These are phyloP conservation scores for Pichia sp. DNA, from an alignment of 1,139 yeast species.

Conservation along the genomic window DNA sequence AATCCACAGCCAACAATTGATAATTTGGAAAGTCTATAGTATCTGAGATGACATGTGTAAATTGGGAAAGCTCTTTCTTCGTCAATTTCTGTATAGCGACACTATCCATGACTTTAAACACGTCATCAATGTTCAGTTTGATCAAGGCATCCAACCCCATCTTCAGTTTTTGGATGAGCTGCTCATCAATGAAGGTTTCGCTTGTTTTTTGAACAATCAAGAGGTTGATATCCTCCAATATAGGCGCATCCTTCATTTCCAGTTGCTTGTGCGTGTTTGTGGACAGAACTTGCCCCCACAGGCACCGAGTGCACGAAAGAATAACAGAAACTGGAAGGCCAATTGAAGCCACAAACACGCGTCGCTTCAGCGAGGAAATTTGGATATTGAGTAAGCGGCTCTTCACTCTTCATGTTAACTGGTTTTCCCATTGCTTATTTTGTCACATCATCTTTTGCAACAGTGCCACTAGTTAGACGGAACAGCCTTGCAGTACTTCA, in stretches of 20 bases:
- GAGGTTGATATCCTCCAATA: conserved; percentile 7
- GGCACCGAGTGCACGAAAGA: too few relatives aligned
- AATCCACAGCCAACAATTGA: conserved; percentile 34
- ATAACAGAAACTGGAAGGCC: too few relatives aligned
- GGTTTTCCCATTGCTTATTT: too few relatives aligned
- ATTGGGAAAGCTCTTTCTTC: conserved; percentile 21
- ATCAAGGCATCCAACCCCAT: conserved; percentile 3
- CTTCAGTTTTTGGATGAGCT: conserved; percentile 2
- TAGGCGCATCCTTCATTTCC: not conserved
- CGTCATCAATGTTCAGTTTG: conserved; percentile 2
- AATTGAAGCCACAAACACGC: too few relatives aligned
- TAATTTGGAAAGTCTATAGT: conserved; percentile 51
- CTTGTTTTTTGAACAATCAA: conserved; percentile 1
- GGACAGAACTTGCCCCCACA: not conserved
- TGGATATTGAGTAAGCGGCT: too few relatives aligned
- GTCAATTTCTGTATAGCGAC: conserved; percentile 12
- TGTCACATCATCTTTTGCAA: too few relatives aligned
- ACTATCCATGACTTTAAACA: conserved; percentile 10
- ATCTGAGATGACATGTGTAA: conserved; percentile 53
- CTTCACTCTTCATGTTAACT: too few relatives aligned
- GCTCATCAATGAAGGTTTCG: not conserved
- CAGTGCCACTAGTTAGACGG: too few relatives aligned
- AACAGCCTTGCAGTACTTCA: too few relatives aligned
- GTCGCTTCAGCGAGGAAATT: too few relatives aligned
- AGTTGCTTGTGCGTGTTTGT: not conserved